Evolutionary conservation across 1,284 basidiomycete species (phyloP).

Genomic region (Clitocybe nebularis): DNA sequence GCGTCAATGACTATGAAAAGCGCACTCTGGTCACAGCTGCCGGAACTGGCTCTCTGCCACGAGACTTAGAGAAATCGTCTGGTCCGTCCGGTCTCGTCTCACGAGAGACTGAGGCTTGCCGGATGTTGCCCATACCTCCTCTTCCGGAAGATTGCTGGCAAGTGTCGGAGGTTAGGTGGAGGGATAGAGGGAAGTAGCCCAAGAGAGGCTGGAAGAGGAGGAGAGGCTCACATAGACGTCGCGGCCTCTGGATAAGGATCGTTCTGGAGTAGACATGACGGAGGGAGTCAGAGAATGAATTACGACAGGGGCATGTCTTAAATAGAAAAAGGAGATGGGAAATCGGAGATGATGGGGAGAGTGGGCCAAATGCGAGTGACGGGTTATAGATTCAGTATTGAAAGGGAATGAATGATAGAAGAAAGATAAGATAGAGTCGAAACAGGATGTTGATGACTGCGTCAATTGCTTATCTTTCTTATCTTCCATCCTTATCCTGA

Average conservation of each 20-base stretch:
- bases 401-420: slow-evolving; percentile 1
- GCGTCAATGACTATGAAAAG: neutral
- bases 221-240: slow-evolving; percentile 33
- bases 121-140: slow-evolving; percentile 68
- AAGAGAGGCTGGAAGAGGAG: no score
- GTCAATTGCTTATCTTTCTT: slow-evolving; percentile 12
- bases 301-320: slow-evolving; percentile 3
- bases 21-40: slow-evolving; percentile 23
- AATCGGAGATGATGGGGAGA: neutral
- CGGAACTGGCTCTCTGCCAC: slow-evolving; percentile 52
- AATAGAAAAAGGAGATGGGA: no score
- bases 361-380: slow-evolving; percentile 1
- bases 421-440: slow-evolving; percentile 5
- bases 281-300: neutral
- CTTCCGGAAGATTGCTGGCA: slow-evolving; percentile 56
- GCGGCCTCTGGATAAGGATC: slow-evolving; percentile 41
- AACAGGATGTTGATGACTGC: neutral
- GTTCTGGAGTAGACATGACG: slow-evolving; percentile 23
- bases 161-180: neutral
- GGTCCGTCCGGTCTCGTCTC: slow-evolving; percentile 35
- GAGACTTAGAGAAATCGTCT: slow-evolving; percentile 42
- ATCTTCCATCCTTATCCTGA: slow-evolving; percentile 11
- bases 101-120: slow-evolving; percentile 39
- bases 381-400: neutral
- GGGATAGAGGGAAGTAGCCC: no score